Evolutionary conservation across 2,329 filamentous ascomycete species (phyloP).

Genomic region (Monilinia vaccinii-corymbosi): DNA sequence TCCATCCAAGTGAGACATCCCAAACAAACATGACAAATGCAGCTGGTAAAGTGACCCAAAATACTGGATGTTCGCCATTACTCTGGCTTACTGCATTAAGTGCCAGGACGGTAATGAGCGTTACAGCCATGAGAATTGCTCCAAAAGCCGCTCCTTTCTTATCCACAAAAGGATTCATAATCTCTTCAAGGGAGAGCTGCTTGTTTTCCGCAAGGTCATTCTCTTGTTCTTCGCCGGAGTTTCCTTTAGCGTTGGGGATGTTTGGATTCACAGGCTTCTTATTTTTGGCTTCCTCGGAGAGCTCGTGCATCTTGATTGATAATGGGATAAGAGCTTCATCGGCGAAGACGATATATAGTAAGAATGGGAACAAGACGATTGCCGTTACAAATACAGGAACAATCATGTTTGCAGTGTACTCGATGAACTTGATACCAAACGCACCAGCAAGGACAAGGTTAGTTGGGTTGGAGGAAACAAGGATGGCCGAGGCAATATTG

Average conservation of each 20-base stretch:
- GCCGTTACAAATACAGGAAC: slow-evolving; percentile 62
- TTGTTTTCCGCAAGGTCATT: slow-evolving; percentile 40
- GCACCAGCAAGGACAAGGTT: slow-evolving; percentile 67
- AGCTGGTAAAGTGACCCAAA: slow-evolving; percentile 60
- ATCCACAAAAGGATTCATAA: slow-evolving; percentile 67
- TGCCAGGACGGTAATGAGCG: slow-evolving; percentile 55
- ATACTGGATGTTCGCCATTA: slow-evolving; percentile 48
- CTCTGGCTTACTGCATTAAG: slow-evolving; percentile 52
- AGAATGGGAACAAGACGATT: slow-evolving; percentile 58
- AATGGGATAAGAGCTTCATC: slow-evolving; percentile 54
- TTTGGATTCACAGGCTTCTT: slow-evolving; percentile 61
- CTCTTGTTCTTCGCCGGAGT: slow-evolving; percentile 42
- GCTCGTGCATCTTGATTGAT: slow-evolving; percentile 58
- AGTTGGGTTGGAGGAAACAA: slow-evolving; percentile 71
- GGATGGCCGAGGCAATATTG: slow-evolving; percentile 65
- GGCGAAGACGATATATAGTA: slow-evolving; percentile 61
- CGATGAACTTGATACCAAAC: slow-evolving; percentile 62
- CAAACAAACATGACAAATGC: slow-evolving; percentile 60
- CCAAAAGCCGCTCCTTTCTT: slow-evolving; percentile 56
- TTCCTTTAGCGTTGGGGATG: slow-evolving; percentile 55
- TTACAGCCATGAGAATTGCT: slow-evolving; percentile 55
- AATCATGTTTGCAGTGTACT: slow-evolving; percentile 70
- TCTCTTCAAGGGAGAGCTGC: slow-evolving; percentile 56
- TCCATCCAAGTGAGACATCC: slow-evolving; percentile 57
- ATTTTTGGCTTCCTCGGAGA: slow-evolving; percentile 46